Evolutionary conservation across 371 early-diverging fungal genomes (phyloP).

Genomic region (Cokeromyces recurvatus): DNA sequence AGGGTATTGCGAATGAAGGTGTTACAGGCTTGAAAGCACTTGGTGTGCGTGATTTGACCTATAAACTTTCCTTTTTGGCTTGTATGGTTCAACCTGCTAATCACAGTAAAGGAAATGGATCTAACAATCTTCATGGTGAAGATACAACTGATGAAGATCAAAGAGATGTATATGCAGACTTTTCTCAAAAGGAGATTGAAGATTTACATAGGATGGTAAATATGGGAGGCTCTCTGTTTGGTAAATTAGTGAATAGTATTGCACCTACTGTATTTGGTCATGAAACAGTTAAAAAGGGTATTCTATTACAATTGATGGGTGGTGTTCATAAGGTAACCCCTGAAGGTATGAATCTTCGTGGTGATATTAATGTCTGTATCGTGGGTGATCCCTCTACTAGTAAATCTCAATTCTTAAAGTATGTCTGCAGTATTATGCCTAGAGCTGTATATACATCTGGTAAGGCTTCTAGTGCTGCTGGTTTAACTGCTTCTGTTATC

Average conservation of each 20-base stretch:
- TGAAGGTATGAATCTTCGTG: conserved; percentile 95
- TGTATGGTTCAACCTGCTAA: conserved; percentile 70
- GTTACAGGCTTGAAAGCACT: conserved; percentile 85
- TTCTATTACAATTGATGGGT: conserved; percentile 94
- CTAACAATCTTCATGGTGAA: conserved; percentile 49
- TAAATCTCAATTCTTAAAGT: conserved; percentile 97
- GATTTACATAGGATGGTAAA: conserved; percentile 74
- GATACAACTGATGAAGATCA: conserved; percentile 57
- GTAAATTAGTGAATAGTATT: conserved; percentile 76
- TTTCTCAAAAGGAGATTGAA: conserved; percentile 70
- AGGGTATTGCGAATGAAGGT: conserved; percentile 74
- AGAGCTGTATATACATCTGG: conserved; percentile 98
- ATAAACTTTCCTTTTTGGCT: conserved; percentile 90
- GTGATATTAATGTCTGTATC: conserved; percentile 99
- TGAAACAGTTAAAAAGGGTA: conserved; percentile 96
- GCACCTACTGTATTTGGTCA: conserved; percentile 98
- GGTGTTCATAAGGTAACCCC: conserved; percentile 94
- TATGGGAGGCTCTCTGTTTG: conserved; percentile 55
- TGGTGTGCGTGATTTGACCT: conserved; percentile 91
- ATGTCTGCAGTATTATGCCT: conserved; percentile 86
- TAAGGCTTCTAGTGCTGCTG: conserved; percentile 98
- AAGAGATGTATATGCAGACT: conserved; percentile 54
- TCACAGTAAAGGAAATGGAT: conserved; percentile 26
- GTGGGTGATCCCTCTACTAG: conserved; percentile 99
- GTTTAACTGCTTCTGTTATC: conserved; percentile 98